Conservation (phyloP, 176 grass and related monocot genomes). For the Chloris gayana region DNA sequence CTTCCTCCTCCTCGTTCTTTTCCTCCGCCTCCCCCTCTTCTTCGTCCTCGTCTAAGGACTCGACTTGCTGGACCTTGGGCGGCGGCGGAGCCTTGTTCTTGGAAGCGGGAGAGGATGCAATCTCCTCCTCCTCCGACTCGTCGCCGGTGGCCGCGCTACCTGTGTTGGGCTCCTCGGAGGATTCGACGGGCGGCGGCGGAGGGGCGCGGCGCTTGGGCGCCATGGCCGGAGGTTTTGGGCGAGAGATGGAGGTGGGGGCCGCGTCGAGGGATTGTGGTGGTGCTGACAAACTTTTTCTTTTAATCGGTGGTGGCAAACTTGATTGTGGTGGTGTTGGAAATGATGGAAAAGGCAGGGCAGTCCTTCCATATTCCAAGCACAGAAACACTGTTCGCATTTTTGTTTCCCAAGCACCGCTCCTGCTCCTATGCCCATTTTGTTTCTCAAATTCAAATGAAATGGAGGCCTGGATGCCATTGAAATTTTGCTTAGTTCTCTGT, state of each 20-base stretch:
- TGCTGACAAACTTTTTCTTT: too few species aligned
- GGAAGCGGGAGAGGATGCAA: background rate
- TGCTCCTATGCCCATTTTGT: too few species aligned
- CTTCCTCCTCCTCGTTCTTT: background rate
- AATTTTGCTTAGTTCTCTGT: too few species aligned
- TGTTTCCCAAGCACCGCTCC: too few species aligned
- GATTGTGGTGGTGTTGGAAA: too few species aligned
- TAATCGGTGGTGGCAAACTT: too few species aligned
- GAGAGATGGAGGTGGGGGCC: background rate
- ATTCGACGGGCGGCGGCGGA: background rate
- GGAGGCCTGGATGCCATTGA: too few species aligned
- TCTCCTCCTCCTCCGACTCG: conserved; percentile 33
- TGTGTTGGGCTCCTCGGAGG: conserved; percentile 33
- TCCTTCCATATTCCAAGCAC: too few species aligned
- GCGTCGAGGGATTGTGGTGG: too few species aligned
- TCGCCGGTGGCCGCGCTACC: background rate
- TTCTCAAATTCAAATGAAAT: too few species aligned
- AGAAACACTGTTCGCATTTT: too few species aligned
- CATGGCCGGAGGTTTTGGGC: conserved; percentile 28
- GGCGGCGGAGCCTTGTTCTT: conserved; percentile 25
- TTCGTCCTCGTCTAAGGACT: background rate
- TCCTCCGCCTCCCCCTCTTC: conserved; percentile 3
- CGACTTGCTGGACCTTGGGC: background rate
- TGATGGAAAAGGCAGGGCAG: too few species aligned
- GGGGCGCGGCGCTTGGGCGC: conserved; percentile 47